Base-by-base conservation (phyloP, 2,329 filamentous ascomycete genomes). In the Fonsecaea pedrosoi region DNA sequence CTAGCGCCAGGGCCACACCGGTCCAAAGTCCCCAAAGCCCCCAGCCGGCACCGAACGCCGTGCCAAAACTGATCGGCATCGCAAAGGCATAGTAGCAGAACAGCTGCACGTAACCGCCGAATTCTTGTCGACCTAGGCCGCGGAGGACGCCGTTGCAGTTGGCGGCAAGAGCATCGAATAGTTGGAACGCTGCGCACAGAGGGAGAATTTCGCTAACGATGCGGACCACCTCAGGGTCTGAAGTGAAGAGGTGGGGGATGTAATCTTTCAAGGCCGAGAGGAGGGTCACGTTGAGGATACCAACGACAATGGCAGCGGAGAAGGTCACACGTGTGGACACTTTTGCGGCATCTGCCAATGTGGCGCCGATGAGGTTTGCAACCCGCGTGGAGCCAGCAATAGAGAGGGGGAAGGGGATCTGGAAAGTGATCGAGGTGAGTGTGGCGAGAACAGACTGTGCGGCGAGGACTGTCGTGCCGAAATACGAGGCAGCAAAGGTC, bases 361-460 rank as follows among this genome's bases (percentile, higher is more conserved):
- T 90, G 0, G 94, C 94, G 8, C 94, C 95, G 69, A 98, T 96
- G 38, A 98, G 82, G 73, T 97, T 98, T 18, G 94, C 94, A 13
- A 97, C 88, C 0, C 94, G 89, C 0, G 94, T 98, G 12, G 90
- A 94, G 0, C 90, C 88, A 2, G 94, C 94, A 65, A 98, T 94
- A 37, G 90, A 92, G 67, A 97, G 86, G 0, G 94, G 92, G 80
- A 98, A 98, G 0, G 94, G 93, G 57, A 98, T 89, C 78, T 97
- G 92, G 81, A 93, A 98, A 0, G 91, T 92, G 30, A 96, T 87
- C 9, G 89, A 87, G 0, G 90, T 88, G 54, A 97, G 83, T 0
- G 91, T 95, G 25, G 90, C 86, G 2, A 98, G 82, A 13, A 97
- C 89, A 38, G 91, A 94, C 78, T 99, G 94, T 0, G 95, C 94